Evolutionary conservation across 441 rosid genomes (phyloP), one percentile per base, ranked within the genome.

Genomic region (Erodium texanum): DNA sequence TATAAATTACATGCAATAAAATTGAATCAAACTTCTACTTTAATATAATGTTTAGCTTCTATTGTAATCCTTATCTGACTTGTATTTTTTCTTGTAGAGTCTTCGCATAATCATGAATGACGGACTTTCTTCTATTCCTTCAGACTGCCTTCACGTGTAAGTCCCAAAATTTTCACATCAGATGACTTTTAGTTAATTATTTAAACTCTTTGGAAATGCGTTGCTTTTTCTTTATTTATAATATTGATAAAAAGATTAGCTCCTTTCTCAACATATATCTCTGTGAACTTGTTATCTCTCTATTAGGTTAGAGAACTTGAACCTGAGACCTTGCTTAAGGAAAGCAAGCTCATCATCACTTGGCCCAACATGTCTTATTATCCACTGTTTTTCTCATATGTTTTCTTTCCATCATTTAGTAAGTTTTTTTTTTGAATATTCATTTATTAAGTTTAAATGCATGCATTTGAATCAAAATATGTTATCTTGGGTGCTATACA

Each of bases 71-170:
- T 41, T 50, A 61, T 38, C 45, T 80, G 70, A 82, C 73, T 72
- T 62, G 18, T 64, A 45, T 68, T 34, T 76, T 81, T 77, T 70
- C 70, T 73, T 79, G 75, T 80, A 95, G 98, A 83, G 90, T 77
- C 87, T 95, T 52, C 96, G 96, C 43, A 90, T 87, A 65, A 84
- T 95, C 75, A 86, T 95, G 98, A 92, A 88, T 70, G 98, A 92
- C 72, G 97, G 96, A 45, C 92, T 95, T 79, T 74, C 98, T 54
- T 76, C 92, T 69, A 81, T 95, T 77, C 99, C 99, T 32, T 78
- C 84, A 38, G 90, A 86, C 76, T 95, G 87, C 82, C 86, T 95
- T 70, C 81, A 85, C 64, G 90, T 86, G 99, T 94, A 90, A 85
- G 97, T 77, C 73, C 68, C 52, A 56, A 65, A 62, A 24, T 62